A percentile compares a stretch with the other conserved stretches of the same genome.
These are phyloP conservation scores for Rhynchospora tenuis DNA, from an alignment of 176 grass and related monocot species.

Conservation along the genomic window DNA sequence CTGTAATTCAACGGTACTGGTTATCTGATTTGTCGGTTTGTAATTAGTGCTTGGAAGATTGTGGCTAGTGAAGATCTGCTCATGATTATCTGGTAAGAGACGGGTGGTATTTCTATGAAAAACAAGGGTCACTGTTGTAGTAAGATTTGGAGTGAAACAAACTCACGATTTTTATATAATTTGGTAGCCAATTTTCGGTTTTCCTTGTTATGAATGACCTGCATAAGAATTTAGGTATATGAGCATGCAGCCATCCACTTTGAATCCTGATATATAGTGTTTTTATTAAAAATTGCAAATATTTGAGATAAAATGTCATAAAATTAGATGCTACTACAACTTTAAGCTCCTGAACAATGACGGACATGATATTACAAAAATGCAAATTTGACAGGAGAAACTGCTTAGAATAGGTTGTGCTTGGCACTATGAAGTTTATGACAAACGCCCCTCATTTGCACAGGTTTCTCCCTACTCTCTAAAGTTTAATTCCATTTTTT, in stretches of 20 bases:
- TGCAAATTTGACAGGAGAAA: slow-evolving; percentile 6
- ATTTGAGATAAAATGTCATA: background rate
- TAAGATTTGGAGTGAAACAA: background rate
- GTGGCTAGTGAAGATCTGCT: too few relatives aligned
- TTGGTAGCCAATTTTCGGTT: background rate
- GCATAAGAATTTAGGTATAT: background rate
- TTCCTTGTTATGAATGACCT: background rate
- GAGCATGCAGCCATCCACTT: background rate
- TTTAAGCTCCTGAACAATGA: background rate
- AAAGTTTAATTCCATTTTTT: too few relatives aligned
- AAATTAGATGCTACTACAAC: background rate
- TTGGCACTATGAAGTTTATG: background rate
- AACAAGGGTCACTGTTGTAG: background rate
- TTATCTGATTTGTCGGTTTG: too few relatives aligned
- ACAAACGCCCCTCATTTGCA: slow-evolving; percentile 24
- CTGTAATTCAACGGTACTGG: too few relatives aligned
- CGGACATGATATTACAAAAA: background rate
- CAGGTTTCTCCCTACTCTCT: slow-evolving; percentile 12
- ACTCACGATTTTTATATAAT: background rate
- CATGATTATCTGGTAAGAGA: too few relatives aligned
- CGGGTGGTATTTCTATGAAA: too few relatives aligned
- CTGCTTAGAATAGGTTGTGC: slow-evolving; percentile 25
- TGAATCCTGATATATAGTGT: background rate
- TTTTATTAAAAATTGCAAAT: background rate
- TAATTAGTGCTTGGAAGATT: too few relatives aligned